Evolutionary conservation across 2,329 filamentous ascomycete genomes (phyloP), one percentile per base, ranked within the genome.

Genomic region (Aspergillus japonicus): DNA sequence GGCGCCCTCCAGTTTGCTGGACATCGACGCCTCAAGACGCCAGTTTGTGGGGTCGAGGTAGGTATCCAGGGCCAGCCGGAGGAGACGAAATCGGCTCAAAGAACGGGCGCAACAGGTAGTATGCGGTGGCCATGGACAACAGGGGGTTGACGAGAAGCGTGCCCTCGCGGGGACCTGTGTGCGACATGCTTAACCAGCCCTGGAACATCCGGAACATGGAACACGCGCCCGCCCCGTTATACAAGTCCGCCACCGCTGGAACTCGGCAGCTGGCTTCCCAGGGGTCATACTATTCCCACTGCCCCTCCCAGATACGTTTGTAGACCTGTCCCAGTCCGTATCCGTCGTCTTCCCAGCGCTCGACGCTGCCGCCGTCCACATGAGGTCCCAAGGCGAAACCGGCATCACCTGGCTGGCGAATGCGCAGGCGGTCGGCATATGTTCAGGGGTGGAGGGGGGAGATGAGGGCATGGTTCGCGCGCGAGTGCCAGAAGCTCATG

Each of bases 141-240:
- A 49, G 11, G 5, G 47, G 47, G 6, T 49, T 49, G 47, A 49
- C 19, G 11, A 49, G 19, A n/a, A 49, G 24, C 2, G 47, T 49
- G 19, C 47, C 47, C 19, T 49, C 47, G 10, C 24, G 21, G n/a
- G 47, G 47, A 49, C 47, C 47, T 4, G 19, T 52, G 4, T 78
- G 76, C 62, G 87, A 90, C 81, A 96, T 86, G 60, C 62, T 47
- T 56, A 96, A 73, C 92, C 92, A 96, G 26, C 91, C 91, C 76
- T 96, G 92, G 72, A 89, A 92, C 82, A 90, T 88, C 48, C 92
- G 84, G 76, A 95, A 94, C 77, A 90, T 89, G 54, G 83, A 87
- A 75, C 90, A 94, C 0, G 88, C 86, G 0, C 92, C 91, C 0
- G 91, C 81, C 1, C 91, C 90, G 48, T 89, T 80, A 72, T 96